Evolutionary conservation across 179 eudicot genomes (phyloP).

Genomic region (Spinacia oleracea): DNA sequence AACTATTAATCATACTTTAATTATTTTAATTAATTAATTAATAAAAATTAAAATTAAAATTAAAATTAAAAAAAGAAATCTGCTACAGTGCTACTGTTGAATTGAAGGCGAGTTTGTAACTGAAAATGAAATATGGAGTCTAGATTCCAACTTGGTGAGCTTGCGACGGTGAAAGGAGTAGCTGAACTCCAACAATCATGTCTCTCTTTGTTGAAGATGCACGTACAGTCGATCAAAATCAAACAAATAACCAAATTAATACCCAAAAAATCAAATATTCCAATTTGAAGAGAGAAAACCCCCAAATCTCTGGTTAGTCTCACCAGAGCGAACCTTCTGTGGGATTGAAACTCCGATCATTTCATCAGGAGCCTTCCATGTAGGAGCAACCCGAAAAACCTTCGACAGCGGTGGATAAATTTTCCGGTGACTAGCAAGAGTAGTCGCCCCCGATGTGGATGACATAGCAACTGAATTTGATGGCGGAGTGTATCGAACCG

Average conservation of each 20-base stretch:
- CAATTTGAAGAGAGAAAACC: background rate
- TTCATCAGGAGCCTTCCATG: conserved; percentile 87
- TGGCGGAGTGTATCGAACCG: conserved; percentile 41
- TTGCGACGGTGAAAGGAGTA: conserved; percentile 37
- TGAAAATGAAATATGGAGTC: conserved; percentile 63
- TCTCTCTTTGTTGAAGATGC: conserved; percentile 79
- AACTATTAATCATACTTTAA: too few relatives aligned
- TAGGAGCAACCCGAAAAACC: conserved; percentile 47
- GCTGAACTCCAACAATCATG: conserved; percentile 69
- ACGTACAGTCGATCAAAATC: conserved; percentile 2
- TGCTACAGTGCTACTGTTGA: too few relatives aligned
- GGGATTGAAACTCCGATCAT: conserved; percentile 88
- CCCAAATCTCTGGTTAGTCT: background rate
- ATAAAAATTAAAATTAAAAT: too few relatives aligned
- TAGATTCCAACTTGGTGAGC: conserved; percentile 52
- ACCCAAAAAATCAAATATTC: background rate
- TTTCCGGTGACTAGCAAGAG: conserved; percentile 53
- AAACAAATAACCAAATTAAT: background rate
- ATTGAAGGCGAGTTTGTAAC: conserved; percentile 40
- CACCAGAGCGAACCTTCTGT: conserved; percentile 91
- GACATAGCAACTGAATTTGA: conserved; percentile 34
- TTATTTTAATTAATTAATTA: too few relatives aligned
- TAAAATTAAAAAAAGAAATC: too few relatives aligned
- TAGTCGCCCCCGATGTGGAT: conserved; percentile 28
- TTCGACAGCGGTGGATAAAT: conserved; percentile 62